phyloP scores from a whole-genome alignment of 805 yeast genomes.

The Lachancea sp. region DNA sequence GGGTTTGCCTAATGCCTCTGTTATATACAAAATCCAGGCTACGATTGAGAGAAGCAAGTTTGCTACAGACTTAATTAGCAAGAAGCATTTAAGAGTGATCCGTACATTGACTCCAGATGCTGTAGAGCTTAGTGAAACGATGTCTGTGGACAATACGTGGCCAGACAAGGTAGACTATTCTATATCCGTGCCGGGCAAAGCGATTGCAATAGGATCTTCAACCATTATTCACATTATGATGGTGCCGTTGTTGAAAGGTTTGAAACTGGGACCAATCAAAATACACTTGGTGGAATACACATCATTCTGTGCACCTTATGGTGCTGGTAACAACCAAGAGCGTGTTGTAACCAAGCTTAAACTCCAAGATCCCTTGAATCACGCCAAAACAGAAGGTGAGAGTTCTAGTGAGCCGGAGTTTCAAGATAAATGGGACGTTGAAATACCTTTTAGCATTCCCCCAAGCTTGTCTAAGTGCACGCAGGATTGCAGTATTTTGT shows the following conservation, averaged over 20 bases:
- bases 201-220: slow-evolving; percentile 82
- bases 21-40: slow-evolving; percentile 69
- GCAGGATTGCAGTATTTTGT: slow-evolving; percentile 75
- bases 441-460: slow-evolving; percentile 58
- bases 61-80: slow-evolving; percentile 54
- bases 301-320: slow-evolving; percentile 51
- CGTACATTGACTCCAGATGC: slow-evolving; percentile 86
- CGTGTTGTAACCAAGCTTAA: slow-evolving; percentile 50
- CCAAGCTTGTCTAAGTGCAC: slow-evolving; percentile 67
- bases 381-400: slow-evolving; percentile 29
- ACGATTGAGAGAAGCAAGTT: slow-evolving; percentile 78
- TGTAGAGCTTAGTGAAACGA: slow-evolving; percentile 81
- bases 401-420: slow-evolving; percentile 21
- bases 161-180: slow-evolving; percentile 89
- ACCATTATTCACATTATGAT: slow-evolving; percentile 63
- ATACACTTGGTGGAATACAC: slow-evolving; percentile 63
- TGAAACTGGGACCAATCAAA: slow-evolving; percentile 67
- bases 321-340: slow-evolving; percentile 57
- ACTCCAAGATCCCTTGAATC: slow-evolving; percentile 37
- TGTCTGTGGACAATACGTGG: slow-evolving; percentile 93
- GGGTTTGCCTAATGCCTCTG: slow-evolving; percentile 75
- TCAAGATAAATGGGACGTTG: slow-evolving; percentile 71
- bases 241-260: slow-evolving; percentile 77
- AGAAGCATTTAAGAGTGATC: slow-evolving; percentile 70
- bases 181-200: slow-evolving; percentile 78